Percentiles rank a stretch among this genome's conserved stretches.
Conservation (phyloP, 306 rosid species). For the Sicyos edulis region DNA sequence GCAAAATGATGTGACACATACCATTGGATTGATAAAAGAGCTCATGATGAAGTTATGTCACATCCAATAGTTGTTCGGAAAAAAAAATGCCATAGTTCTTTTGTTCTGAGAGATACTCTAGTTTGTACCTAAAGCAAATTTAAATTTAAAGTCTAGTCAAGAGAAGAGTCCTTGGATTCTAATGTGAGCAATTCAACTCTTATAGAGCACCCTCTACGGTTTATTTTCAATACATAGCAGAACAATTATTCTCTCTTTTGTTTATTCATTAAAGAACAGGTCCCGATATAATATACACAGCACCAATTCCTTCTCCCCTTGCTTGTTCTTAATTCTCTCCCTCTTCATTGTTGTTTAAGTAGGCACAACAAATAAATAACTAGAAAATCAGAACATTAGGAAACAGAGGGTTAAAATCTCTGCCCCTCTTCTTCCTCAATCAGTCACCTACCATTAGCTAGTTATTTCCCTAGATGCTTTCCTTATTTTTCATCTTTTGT, state of each 20-base stretch:
- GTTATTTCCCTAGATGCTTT: neutral
- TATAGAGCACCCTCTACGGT: neutral
- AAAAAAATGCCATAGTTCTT: neutral
- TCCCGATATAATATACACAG: neutral
- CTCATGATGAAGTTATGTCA: neutral
- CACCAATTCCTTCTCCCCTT: neutral
- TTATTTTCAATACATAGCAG: neutral
- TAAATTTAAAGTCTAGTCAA: neutral
- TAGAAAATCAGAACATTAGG: neutral
- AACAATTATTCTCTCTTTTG: neutral
- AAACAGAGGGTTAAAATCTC: neutral
- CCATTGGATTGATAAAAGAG: neutral
- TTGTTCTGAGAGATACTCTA: neutral
- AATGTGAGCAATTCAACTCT: neutral
- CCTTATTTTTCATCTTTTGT: neutral
- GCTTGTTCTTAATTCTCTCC: neutral
- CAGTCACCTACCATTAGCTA: neutral
- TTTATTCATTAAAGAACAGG: neutral
- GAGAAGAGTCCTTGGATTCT: neutral
- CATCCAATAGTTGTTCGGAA: neutral
- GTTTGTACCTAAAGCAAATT: neutral
- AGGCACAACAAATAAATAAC: neutral
- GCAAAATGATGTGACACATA: neutral
- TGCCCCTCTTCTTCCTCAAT: neutral
- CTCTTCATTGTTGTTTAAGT: constrained; percentile 1